Evolutionary conservation across 805 yeast genomes (phyloP).

Genomic region (Starmerella scarabaei): DNA sequence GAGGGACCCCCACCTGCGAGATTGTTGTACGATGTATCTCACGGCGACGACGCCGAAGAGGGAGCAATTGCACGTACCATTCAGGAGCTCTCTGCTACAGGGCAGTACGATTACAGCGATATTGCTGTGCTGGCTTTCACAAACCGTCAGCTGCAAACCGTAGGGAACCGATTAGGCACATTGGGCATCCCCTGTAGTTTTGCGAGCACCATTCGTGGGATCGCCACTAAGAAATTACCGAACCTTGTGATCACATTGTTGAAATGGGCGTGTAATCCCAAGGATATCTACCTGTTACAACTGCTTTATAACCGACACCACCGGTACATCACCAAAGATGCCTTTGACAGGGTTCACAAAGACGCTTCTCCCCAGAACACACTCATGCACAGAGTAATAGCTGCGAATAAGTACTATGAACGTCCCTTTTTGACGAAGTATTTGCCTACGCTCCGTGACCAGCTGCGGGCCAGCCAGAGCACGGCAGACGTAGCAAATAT

Average conservation of each 20-base stretch:
- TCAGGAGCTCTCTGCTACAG: not conserved
- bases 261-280: slow-evolving; percentile 11
- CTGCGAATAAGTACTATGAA: not conserved
- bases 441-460: not conserved
- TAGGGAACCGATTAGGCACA: not conserved
- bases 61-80: not conserved
- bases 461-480: not conserved
- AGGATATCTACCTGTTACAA: slow-evolving; percentile 12
- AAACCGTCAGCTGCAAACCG: slow-evolving; percentile 4
- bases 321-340: not conserved
- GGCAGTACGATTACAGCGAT: slow-evolving; percentile 2
- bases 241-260: slow-evolving; percentile 12
- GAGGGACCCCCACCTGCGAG: not conserved
- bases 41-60: not conserved
- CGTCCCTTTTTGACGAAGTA: not conserved
- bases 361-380: not conserved
- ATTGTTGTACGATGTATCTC: not conserved
- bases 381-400: not conserved
- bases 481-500: not conserved
- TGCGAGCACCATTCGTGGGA: slow-evolving; percentile 4
- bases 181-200: slow-evolving; percentile 3
- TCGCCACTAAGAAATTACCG: slow-evolving; percentile 4
- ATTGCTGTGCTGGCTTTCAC: slow-evolving; percentile 13
- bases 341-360: not conserved
- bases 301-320: slow-evolving; percentile 10